Conservation (phyloP, 371 early-diverging fungal species). For the Catenaria anguillulae region DNA sequence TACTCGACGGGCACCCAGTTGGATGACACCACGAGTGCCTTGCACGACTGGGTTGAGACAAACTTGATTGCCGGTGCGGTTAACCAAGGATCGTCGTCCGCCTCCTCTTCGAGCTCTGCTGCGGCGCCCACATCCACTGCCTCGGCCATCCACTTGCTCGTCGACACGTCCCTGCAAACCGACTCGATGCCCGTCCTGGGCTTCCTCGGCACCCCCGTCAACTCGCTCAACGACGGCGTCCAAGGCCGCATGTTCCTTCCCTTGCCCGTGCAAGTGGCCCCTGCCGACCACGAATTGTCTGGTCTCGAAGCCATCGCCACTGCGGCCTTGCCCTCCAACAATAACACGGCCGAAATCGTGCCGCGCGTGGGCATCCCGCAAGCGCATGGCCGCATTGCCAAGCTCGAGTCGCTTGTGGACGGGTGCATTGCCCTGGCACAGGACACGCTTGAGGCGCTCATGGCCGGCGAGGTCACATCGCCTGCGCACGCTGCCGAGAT, state of each 20-base stretch:
- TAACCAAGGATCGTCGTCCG: too few relatives aligned
- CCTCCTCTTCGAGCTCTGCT: too few relatives aligned
- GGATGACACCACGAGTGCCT: not conserved
- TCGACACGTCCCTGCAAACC: not conserved
- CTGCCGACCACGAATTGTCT: not conserved
- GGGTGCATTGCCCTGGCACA: not conserved
- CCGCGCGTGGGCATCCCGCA: not conserved
- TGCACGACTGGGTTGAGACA: conserved; percentile 5
- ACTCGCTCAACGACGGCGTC: not conserved
- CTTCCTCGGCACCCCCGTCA: conserved; percentile 2
- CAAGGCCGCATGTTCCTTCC: conserved; percentile 4
- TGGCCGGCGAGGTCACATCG: not conserved
- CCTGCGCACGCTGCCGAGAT: not conserved
- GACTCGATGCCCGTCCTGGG: not conserved
- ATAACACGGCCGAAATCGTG: not conserved
- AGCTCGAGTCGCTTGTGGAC: not conserved
- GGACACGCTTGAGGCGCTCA: not conserved
- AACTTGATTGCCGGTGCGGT: not conserved
- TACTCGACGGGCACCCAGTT: not conserved
- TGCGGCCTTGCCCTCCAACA: not conserved
- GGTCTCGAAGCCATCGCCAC: not conserved
- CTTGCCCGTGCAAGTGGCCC: not conserved
- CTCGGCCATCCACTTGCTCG: conserved; percentile 2
- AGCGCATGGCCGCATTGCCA: not conserved
- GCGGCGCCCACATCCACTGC: not conserved